Conservation (phyloP, 345 rosid genomes). For the Linum usitatissimum region DNA sequence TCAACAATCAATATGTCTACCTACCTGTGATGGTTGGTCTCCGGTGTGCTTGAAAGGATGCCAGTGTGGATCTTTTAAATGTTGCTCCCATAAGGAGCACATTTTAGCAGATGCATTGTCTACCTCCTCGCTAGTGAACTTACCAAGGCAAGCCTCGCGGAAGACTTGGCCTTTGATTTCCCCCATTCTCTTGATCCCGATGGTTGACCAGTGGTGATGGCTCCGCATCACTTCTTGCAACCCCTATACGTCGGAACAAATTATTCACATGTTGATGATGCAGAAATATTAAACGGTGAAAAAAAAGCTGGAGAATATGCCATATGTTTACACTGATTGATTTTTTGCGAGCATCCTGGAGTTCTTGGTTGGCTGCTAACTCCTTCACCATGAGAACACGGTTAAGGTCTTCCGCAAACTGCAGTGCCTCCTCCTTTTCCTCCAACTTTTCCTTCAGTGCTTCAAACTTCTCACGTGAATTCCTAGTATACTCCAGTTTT, state of each 20-base stretch:
- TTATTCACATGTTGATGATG: too few relatives aligned
- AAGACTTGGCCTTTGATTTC: constrained; percentile 6
- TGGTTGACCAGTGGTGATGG: background rate
- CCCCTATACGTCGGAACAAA: too few relatives aligned
- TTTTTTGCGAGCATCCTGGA: constrained; percentile 15
- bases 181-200: constrained; percentile 18
- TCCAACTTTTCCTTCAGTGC: constrained; percentile 6
- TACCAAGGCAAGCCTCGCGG: background rate
- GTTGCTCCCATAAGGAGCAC: constrained; percentile 12
- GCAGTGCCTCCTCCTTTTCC: constrained; percentile 11
- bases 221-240: background rate
- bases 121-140: background rate
- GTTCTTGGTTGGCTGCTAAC: constrained; percentile 8
- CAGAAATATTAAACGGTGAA: too few relatives aligned
- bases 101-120: background rate
- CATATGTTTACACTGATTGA: constrained; percentile 6
- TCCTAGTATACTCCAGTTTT: background rate
- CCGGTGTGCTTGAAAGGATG: constrained; percentile 12
- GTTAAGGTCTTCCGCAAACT: constrained; percentile 3
- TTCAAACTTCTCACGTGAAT: background rate
- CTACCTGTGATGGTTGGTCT: too few relatives aligned
- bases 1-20: too few relatives aligned
- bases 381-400: constrained; percentile 10
- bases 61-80: constrained; percentile 3
- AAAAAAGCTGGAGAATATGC: background rate